Evolutionary conservation across 1,284 basidiomycete genomes (phyloP), one percentile per base, ranked within the genome.

Genomic region (Fomitopsis pinicola): DNA sequence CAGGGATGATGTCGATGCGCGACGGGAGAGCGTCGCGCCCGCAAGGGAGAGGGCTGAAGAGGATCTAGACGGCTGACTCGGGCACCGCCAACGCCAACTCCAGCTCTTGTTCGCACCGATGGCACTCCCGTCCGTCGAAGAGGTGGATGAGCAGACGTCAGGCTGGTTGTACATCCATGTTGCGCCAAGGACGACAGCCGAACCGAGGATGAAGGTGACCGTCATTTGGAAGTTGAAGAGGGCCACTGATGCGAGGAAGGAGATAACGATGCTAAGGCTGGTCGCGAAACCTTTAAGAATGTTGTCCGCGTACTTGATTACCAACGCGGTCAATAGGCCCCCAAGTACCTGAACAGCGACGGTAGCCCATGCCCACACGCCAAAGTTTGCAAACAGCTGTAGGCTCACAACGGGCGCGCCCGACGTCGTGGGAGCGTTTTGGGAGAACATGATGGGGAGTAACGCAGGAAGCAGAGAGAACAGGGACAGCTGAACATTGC

Each of bases 221-320:
- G 96, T 97, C 72, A 98, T 90, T 33, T 82, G 81, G 75, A 96
- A 96, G 71, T 91, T 82, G 80, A 98, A 98, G 40, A 98, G 84
- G 22, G 85, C 85, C 64, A 98, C 93, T 46, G 91, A 94, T 3
- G 95, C 93, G 63, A 96, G 84, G 82, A 96, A 98, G 50, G 94
- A 95, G 57, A 99, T 79, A 61, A 98, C 86, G 77, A 99, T 98
- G 64, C 89, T 91, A 59, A 98, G 83, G 65, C 89, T 92, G 0
- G 96, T 98, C 8, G 97, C 97, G 70, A 98, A 99, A 30, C 96
- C 94, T 75, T 97, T 97, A 72, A 94, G 80, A 71, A 95, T 94
- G 74, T 95, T 95, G 76, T 94, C 92, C 63, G 91, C 88, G 71
- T 94, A 92, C 75, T 92, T 93, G 82, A 93, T 93, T 59, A 93